Evolutionary conservation across 2,329 filamentous ascomycete genomes (phyloP).

Genomic region (Ophiosphaerella korrae): DNA sequence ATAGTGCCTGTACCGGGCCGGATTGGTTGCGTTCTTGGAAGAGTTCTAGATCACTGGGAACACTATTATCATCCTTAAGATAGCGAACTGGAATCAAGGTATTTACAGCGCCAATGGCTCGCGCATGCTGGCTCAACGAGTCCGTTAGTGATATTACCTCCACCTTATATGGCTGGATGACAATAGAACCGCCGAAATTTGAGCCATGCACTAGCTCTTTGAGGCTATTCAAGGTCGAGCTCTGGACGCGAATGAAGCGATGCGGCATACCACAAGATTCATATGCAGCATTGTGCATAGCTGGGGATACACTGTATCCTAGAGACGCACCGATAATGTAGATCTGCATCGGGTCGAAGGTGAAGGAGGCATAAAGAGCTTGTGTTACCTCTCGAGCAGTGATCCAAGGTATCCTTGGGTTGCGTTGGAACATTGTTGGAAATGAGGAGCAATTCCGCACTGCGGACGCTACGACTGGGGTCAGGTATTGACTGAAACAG

Average conservation of each 20-base stretch:
- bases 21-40: constrained; percentile 65
- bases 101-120: constrained; percentile 76
- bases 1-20: constrained; percentile 70
- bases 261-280: constrained; percentile 71
- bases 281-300: constrained; percentile 77
- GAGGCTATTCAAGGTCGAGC: constrained; percentile 66
- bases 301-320: constrained; percentile 73
- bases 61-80: constrained; percentile 60
- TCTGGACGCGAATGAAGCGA: constrained; percentile 67
- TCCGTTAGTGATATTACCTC: constrained; percentile 69
- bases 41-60: constrained; percentile 60
- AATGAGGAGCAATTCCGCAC: constrained; percentile 44
- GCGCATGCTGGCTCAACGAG: constrained; percentile 72
- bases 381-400: constrained; percentile 68
- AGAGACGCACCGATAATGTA: constrained; percentile 77
- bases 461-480: constrained; percentile 61
- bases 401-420: constrained; percentile 54
- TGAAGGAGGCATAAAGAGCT: constrained; percentile 69
- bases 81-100: constrained; percentile 74
- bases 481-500: constrained; percentile 69
- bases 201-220: constrained; percentile 67
- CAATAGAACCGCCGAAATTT: constrained; percentile 72
- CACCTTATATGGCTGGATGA: constrained; percentile 76
- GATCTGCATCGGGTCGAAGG: constrained; percentile 71
- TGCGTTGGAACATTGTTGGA: constrained; percentile 42